Percentiles rank a stretch among this genome's conserved stretches.
These are phyloP conservation scores for Graphilbum sp. DNA, from an alignment of 2,329 filamentous ascomycete genomes.

Conservation along the genomic window DNA sequence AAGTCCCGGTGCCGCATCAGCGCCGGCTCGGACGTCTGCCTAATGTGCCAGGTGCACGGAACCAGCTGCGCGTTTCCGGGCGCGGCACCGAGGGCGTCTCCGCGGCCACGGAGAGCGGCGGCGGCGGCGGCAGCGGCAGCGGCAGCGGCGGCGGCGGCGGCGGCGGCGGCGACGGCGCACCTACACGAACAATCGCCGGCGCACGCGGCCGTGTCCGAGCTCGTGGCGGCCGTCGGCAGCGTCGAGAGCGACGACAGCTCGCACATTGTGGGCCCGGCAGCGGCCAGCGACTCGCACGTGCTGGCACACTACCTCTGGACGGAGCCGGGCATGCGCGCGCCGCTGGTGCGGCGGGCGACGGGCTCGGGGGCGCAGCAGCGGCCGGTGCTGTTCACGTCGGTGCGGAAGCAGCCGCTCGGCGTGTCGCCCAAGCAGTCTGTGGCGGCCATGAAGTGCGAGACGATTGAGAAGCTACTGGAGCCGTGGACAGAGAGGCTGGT, in stretches of 20 bases:
- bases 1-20: constrained; percentile 47
- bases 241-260: constrained; percentile 1
- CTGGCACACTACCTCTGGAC: constrained; percentile 4
- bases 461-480: constrained; percentile 42
- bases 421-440: background rate
- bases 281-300: background rate
- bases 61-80: constrained; percentile 26
- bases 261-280: constrained; percentile 2
- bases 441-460: constrained; percentile 13
- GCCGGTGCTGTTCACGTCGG: constrained; percentile 1
- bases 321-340: no score
- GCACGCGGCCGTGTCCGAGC: no score
- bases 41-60: constrained; percentile 40
- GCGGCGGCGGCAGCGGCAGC: background rate
- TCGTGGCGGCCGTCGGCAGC: no score
- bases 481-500: constrained; percentile 33
- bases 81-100: background rate
- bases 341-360: no score
- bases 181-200: no score
- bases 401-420: constrained; percentile 1
- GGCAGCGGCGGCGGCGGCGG: no score
- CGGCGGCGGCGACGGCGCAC: no score
- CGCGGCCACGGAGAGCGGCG: background rate
- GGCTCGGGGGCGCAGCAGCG: background rate
- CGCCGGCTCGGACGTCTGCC: constrained; percentile 31